Conservation (phyloP, 345 rosid species). For the Eucalyptus melliodora region DNA sequence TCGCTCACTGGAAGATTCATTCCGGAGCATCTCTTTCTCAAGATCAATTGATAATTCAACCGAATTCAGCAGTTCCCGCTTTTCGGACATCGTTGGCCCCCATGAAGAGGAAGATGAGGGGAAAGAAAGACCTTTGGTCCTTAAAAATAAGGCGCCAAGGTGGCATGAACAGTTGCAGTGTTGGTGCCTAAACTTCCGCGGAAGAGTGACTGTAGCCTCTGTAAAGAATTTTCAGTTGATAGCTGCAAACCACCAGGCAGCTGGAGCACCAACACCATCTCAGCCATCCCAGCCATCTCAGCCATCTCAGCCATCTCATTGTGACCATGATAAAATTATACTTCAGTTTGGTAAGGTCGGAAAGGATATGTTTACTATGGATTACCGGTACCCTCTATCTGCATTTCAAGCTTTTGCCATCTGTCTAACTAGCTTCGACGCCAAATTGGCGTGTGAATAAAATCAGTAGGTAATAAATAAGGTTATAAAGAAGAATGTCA, state of each 20-base stretch:
- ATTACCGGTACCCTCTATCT: slow-evolving; percentile 80
- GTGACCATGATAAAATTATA: slow-evolving; percentile 70
- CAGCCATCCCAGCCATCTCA: too few species aligned
- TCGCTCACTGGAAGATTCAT: slow-evolving; percentile 75
- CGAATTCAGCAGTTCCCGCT: slow-evolving; percentile 81
- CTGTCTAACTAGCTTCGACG: slow-evolving; percentile 94
- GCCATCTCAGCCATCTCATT: slow-evolving; percentile 31
- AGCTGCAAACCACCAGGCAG: slow-evolving; percentile 65
- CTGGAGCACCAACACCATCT: slow-evolving; percentile 44
- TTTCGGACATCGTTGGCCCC: slow-evolving; percentile 59
- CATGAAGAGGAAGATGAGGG: slow-evolving; percentile 48
- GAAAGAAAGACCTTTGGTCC: slow-evolving; percentile 58
- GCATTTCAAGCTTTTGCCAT: slow-evolving; percentile 95
- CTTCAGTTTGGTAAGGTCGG: slow-evolving; percentile 94
- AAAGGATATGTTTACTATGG: slow-evolving; percentile 97
- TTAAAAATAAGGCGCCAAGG: slow-evolving; percentile 77
- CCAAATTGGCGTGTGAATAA: slow-evolving; percentile 95
- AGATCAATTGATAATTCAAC: slow-evolving; percentile 52
- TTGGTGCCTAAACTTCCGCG: slow-evolving; percentile 96
- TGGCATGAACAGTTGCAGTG: slow-evolving; percentile 99
- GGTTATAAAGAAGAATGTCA: not conserved
- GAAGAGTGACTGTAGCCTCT: slow-evolving; percentile 91
- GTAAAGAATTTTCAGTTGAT: slow-evolving; percentile 94
- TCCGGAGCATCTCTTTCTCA: slow-evolving; percentile 74
- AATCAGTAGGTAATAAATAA: not conserved